Conservation (phyloP, 2,329 filamentous ascomycete genomes). For the Pyrenophora tritici-repentis region DNA sequence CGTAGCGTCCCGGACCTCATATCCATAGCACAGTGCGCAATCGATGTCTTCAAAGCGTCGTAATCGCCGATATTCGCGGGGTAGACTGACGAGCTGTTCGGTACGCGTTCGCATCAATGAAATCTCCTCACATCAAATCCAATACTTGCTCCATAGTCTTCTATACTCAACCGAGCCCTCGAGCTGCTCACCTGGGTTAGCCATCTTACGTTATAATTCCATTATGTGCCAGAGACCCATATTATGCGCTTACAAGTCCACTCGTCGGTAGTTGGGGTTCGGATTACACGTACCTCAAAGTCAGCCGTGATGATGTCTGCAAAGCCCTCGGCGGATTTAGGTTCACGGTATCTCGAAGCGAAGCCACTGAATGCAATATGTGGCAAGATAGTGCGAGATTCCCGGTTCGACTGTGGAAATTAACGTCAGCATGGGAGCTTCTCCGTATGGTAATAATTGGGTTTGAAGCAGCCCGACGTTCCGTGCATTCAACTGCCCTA, state of each 20-base stretch:
- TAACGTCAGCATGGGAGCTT: conserved; percentile 22
- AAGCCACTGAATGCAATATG: conserved; percentile 81
- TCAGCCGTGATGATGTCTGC: conserved; percentile 75
- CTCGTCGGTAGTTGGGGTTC: not conserved
- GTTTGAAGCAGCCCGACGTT: no score
- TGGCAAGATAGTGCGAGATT: conserved; percentile 74
- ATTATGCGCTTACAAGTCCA: no score
- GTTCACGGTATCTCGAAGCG: conserved; percentile 72
- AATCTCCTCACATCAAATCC: conserved; percentile 58
- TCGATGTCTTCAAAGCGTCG: conserved; percentile 15
- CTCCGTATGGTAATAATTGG: conserved; percentile 1
- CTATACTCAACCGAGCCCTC: conserved; percentile 71
- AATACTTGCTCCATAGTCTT: conserved; percentile 75
- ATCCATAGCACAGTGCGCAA: not conserved
- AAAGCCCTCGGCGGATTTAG: conserved; percentile 78
- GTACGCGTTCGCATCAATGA: conserved; percentile 2
- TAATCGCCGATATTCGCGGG: conserved; percentile 11
- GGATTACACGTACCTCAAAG: conserved; percentile 63
- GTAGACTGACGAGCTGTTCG: not conserved
- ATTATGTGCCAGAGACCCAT: not conserved
- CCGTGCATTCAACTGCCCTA: no score
- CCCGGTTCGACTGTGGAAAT: conserved; percentile 72
- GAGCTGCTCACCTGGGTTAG: conserved; percentile 55
- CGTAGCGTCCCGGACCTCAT: conserved; percentile 3
- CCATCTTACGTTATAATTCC: conserved; percentile 1